phyloP scores from a whole-genome alignment of 495 filamentous ascomycete genomes.

The Penicillium tannophilum region DNA sequence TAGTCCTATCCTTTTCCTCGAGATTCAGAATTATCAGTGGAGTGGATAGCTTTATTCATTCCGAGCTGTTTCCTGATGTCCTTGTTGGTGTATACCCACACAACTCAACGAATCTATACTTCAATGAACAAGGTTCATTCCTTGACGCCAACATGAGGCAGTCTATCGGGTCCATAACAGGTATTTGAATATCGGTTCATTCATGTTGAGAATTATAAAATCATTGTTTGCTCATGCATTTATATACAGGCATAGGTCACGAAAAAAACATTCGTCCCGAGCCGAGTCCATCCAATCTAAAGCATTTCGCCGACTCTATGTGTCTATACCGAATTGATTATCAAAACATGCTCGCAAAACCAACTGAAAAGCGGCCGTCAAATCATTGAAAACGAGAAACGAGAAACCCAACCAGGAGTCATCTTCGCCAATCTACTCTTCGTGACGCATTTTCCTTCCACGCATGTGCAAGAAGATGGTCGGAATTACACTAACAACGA shows the following conservation, averaged over 20 bases:
- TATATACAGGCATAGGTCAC: slow-evolving; percentile 15
- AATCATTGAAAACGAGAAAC: slow-evolving; percentile 20
- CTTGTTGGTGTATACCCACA: neutral
- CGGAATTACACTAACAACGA: slow-evolving; percentile 48
- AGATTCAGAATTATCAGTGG: neutral
- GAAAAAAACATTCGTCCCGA: neutral
- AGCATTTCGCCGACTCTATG: slow-evolving; percentile 12
- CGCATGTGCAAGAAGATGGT: slow-evolving; percentile 43
- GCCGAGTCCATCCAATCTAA: slow-evolving; percentile 10
- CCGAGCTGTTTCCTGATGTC: neutral
- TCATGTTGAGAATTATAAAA: neutral
- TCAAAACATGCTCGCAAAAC: neutral
- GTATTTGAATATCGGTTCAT: neutral
- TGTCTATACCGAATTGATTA: slow-evolving; percentile 3
- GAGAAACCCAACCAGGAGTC: slow-evolving; percentile 38
- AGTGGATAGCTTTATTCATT: neutral
- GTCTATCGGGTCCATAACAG: too few species aligned
- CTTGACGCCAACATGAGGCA: neutral
- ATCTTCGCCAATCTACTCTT: neutral
- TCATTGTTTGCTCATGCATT: slow-evolving; percentile 5
- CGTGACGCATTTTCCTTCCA: slow-evolving; percentile 36
- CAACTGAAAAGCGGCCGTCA: neutral
- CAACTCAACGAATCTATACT: neutral
- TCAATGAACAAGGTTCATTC: neutral
- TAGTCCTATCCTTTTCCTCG: neutral